Evolutionary conservation across 306 rosid species (phyloP), one percentile per base, ranked within the genome.

Genomic region (Mimosa bimucronata): DNA sequence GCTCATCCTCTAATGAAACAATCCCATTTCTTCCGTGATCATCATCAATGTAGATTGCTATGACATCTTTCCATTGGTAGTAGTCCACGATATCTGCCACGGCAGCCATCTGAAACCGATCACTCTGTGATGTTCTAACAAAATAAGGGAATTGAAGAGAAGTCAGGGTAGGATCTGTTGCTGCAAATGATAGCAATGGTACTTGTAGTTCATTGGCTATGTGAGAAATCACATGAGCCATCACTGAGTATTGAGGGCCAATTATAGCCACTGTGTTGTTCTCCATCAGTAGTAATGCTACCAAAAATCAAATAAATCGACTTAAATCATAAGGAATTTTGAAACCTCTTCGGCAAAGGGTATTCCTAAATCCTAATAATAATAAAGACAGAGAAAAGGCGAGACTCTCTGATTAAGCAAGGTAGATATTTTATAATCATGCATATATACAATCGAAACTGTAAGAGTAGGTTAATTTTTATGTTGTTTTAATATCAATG

Each of bases 121-220:
- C 98, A 65, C 81, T 93, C 29, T 88, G 92, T 45, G 85, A 74
- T 21, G 89, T 89, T 77, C 98, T 84, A 26, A 93, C 80, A 77
- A 93, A 93, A 79, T 81, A 93, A 26, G 98, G 98, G 79, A 88
- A 93, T 83, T 93, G 92, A 40, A 88, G 90, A 75, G n/a, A n/a
- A n/a, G n/a, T n/a, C n/a, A n/a, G n/a, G n/a, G n/a, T n/a, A n/a
- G n/a, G n/a, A n/a, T n/a, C n/a, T n/a, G n/a, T n/a, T n/a, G n/a
- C n/a, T n/a, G n/a, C n/a, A n/a, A n/a, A n/a, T n/a, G n/a, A n/a
- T n/a, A n/a, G n/a, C n/a, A n/a, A n/a, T n/a, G n/a, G n/a, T n/a
- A n/a, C n/a, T n/a, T n/a, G n/a, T n/a, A n/a, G n/a, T n/a, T n/a
- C n/a, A n/a, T n/a, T n/a, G n/a, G n/a, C n/a, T n/a, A n/a, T n/a